Base-by-base conservation (phyloP, 2,329 filamentous ascomycete species). In the Aspergillus piperis region DNA sequence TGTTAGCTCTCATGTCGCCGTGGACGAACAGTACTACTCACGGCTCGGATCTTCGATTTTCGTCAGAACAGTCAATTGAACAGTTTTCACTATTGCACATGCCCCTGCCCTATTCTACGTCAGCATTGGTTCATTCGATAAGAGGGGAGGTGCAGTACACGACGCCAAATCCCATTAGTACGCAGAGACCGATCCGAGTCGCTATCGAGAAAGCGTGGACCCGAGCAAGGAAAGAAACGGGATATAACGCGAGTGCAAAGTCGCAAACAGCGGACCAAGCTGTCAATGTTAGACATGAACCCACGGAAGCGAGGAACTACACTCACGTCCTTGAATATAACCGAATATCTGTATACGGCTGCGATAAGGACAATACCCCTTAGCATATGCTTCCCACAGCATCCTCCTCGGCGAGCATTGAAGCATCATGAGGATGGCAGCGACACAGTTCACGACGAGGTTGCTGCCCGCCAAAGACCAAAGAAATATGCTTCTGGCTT, bases 111-210 rank as follows among this genome's bases (percentile, higher is more conserved):
- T 65, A 17, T 8, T 32, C 10, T 25, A 5, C 10, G 19, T 59
- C 44, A 58, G 48, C 27, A 42, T 15, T 13, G 8, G 6, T 1
- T 13, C n/a, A 11, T 13, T 2, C 4, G 2, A 15, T 19, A 11
- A 27, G 8, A 2, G 6, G 8, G 5, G 5, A 23, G 15, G 5
- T 36, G 42, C 23, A 60, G 42, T 59, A 67, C 66, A 64, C 50
- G 13, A 68, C 41, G 15, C 70, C 71, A 19, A 70, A 49, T 11
- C 68, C 69, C 69, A 72, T 72, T 30, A 73, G 58, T 2, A 61
- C 25, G 51, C 68, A 70, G 21, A 72, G 65, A 5, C 68, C 71
- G 15, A 70, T 55, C 54, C 68, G 70, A 3, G 66, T 66, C 15
- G 57, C 39, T 2, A 60, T 39, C 3, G 62, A 54, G 23, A 66